These are phyloP conservation scores for Zymoseptoria tritici DNA, from an alignment of 2,329 filamentous ascomycete genomes.

Conservation along the genomic window DNA sequence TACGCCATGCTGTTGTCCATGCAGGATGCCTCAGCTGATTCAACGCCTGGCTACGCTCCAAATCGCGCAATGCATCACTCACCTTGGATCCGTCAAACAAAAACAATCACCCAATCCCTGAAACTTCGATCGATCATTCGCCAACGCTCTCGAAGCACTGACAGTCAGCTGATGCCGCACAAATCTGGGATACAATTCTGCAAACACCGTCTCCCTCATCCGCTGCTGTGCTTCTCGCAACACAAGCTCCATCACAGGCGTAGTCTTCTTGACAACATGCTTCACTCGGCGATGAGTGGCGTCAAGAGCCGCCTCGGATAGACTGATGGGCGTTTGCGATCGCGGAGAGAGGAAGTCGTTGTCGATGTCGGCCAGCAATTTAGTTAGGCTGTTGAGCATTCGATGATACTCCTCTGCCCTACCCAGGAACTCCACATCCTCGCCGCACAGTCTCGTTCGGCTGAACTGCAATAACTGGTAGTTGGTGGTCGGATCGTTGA, in stretches of 20 bases:
- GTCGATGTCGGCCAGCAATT: neutral
- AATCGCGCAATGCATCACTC: neutral
- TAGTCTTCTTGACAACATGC: constrained; percentile 1
- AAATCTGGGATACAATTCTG: constrained; percentile 46
- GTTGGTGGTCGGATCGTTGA: neutral
- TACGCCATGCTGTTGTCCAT: neutral
- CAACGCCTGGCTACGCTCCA: neutral
- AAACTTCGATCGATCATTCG: constrained; percentile 37
- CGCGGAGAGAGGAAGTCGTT: neutral
- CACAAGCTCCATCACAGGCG: neutral
- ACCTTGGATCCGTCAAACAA: constrained; percentile 47
- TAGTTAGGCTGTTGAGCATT: neutral
- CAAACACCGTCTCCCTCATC: constrained; percentile 1
- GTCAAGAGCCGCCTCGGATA: neutral
- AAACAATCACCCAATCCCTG: constrained; percentile 53
- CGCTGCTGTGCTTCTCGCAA: neutral
- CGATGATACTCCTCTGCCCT: neutral
- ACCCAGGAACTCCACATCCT: neutral
- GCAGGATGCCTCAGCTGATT: neutral
- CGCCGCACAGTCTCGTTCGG: neutral
- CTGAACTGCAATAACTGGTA: neutral
- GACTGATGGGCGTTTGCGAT: neutral
- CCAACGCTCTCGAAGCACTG: constrained; percentile 41
- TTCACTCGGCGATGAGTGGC: neutral
- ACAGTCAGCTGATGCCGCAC: constrained; percentile 46